Base-by-base conservation (phyloP, 768 basidiomycete species). In the Austroboletus eburneus region DNA sequence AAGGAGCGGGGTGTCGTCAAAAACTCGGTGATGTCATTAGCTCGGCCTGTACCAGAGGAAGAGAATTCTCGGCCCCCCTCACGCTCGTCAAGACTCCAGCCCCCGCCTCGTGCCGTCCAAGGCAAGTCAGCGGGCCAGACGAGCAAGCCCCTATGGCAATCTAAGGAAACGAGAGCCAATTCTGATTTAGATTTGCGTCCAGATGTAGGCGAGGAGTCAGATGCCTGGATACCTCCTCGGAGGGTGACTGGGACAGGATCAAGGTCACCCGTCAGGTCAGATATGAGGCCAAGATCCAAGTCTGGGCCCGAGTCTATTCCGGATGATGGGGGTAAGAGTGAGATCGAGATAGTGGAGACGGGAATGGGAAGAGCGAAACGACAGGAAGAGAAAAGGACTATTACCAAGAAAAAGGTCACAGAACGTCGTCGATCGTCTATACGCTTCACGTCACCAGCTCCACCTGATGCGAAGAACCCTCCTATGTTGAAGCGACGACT, bases 221-320 rank as follows among this genome's bases (percentile, higher is more conserved):
- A 54, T 18, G 42, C 16, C 4, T 51, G 55, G 5, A 27, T 48
- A 8, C 51, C 59, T 0, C 51, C 52, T n/a, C 50, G 57, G n/a
- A 54, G 39, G 38, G 6, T 25, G 0, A 10, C 29, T 24, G 44
- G 20, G 12, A 14, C 25, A 8, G 45, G 21, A 8, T 43, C 48
- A 5, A 39, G 5, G 17, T 63, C 63, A 0, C 59, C 63, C 10
- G 43, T 65, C 43, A 62, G 54, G 32, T 58, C 57, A 2, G 56
- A 54, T 9, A 65, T 65, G 63, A 65, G 54, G 23, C 57, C 55
- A 24, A 56, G 55, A 35, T 49, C 55, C 3, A 47, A 48, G 20
- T 46, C 52, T 4, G 35, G n/a, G 9, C 40, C 58, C 16, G 13
- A 16, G 21, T 48, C 42, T 2, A 29, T 27, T 7, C 8, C 17